Evolutionary conservation across 345 rosid species (phyloP).

Genomic region (Aquilaria malaccensis): DNA sequence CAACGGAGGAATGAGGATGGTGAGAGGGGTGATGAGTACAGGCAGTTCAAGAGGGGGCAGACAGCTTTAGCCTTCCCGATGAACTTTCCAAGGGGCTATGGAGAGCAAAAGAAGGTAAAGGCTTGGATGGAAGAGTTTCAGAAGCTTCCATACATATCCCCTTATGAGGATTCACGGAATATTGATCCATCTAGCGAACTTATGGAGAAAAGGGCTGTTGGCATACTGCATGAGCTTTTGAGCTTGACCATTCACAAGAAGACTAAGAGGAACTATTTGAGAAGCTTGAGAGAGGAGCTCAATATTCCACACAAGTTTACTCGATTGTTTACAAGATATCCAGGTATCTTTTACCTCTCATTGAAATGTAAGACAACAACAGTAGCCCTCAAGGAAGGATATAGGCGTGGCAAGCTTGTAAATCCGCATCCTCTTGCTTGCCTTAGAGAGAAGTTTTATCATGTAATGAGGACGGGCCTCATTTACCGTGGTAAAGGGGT

Average conservation of each 20-base stretch:
- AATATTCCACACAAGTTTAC: slow-evolving; percentile 86
- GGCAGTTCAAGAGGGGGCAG: slow-evolving; percentile 68
- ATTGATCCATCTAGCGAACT: slow-evolving; percentile 80
- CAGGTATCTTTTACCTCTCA: slow-evolving; percentile 89
- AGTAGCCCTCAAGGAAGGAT: slow-evolving; percentile 79
- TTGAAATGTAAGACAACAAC: slow-evolving; percentile 97
- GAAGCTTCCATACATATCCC: slow-evolving; percentile 88
- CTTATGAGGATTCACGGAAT: slow-evolving; percentile 69
- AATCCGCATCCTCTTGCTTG: slow-evolving; percentile 79
- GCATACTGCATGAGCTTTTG: slow-evolving; percentile 83
- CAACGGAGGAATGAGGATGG: slow-evolving; percentile 47
- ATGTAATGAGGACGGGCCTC: slow-evolving; percentile 89
- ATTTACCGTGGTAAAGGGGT: slow-evolving; percentile 67
- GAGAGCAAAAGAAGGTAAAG: slow-evolving; percentile 82
- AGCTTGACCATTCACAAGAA: slow-evolving; percentile 91
- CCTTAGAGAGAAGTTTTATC: slow-evolving; percentile 64
- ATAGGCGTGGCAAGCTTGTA: slow-evolving; percentile 64
- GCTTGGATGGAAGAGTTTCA: slow-evolving; percentile 99
- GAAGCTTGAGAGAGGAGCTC: slow-evolving; percentile 80
- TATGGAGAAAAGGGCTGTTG: slow-evolving; percentile 96
- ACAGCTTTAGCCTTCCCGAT: slow-evolving; percentile 62
- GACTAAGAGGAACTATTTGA: slow-evolving; percentile 91
- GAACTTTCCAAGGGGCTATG: slow-evolving; percentile 94
- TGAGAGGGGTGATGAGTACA: slow-evolving; percentile 42
- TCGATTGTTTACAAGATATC: slow-evolving; percentile 80